phyloP scores from a whole-genome alignment of 345 rosid species.

The Populus tremula region DNA sequence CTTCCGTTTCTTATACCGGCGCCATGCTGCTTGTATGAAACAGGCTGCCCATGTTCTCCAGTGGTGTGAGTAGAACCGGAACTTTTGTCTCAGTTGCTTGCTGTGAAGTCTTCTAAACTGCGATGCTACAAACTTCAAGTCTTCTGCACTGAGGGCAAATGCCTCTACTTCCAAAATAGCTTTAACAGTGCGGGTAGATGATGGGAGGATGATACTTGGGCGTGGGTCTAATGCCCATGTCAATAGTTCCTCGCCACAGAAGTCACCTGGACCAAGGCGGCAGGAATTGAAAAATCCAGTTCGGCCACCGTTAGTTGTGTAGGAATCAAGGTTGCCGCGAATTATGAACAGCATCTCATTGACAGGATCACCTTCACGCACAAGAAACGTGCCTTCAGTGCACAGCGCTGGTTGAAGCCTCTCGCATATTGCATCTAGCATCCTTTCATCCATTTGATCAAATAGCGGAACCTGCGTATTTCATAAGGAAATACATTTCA shows the following conservation, averaged over 20 bases:
- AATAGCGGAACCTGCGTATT: slow-evolving; percentile 71
- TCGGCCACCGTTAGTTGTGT: slow-evolving; percentile 91
- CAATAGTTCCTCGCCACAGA: slow-evolving; percentile 84
- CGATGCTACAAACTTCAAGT: slow-evolving; percentile 73
- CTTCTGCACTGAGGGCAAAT: slow-evolving; percentile 74
- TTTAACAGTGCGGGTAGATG: slow-evolving; percentile 75
- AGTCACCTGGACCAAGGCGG: slow-evolving; percentile 76
- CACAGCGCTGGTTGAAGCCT: slow-evolving; percentile 74
- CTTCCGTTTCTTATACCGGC: slow-evolving; percentile 58
- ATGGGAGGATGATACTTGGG: slow-evolving; percentile 58
- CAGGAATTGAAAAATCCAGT: slow-evolving; percentile 84
- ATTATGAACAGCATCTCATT: slow-evolving; percentile 88
- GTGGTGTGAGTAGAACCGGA: slow-evolving; percentile 82
- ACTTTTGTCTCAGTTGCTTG: slow-evolving; percentile 75
- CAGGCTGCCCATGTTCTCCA: slow-evolving; percentile 95
- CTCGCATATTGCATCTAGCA: slow-evolving; percentile 90
- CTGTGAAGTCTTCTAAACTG: slow-evolving; percentile 79
- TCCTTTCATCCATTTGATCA: slow-evolving; percentile 91
- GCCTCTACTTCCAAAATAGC: slow-evolving; percentile 85
- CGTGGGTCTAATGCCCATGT: slow-evolving; percentile 89
- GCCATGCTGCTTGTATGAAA: slow-evolving; percentile 80
- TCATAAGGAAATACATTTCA: not conserved
- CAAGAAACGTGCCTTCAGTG: slow-evolving; percentile 67
- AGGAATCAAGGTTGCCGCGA: slow-evolving; percentile 78
- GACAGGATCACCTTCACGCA: slow-evolving; percentile 90